Evolutionary conservation across 768 basidiomycete genomes (phyloP).

Genomic region (Trametes cinnabarina): DNA sequence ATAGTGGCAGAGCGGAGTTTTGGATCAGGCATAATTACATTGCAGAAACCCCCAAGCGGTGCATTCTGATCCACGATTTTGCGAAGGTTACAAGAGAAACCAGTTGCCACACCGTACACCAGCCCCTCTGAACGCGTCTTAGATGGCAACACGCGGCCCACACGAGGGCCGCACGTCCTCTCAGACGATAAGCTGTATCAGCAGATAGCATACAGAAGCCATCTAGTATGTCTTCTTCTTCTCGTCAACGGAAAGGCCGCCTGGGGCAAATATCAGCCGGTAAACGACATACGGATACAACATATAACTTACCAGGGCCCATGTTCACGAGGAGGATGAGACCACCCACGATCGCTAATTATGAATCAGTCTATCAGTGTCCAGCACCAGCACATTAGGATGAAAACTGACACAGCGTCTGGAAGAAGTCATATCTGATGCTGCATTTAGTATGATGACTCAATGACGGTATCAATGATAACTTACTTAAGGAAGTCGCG

Average conservation of each 20-base stretch:
- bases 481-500: conserved; percentile 96
- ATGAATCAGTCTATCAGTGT: neutral
- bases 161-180: neutral
- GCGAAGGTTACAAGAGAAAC: conserved; percentile 15
- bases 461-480: neutral
- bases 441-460: conserved; percentile 17
- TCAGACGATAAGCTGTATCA: neutral
- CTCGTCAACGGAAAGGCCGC: conserved; percentile 96
- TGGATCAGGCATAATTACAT: conserved; percentile 10
- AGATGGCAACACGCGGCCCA: neutral
- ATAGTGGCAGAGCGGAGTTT: no score
- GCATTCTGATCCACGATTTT: conserved; percentile 13
- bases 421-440: conserved; percentile 98
- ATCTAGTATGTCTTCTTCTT: conserved; percentile 91
- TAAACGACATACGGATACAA: neutral
- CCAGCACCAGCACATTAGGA: neutral
- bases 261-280: conserved; percentile 33
- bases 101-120: conserved; percentile 10
- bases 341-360: conserved; percentile 88
- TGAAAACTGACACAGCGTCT: conserved; percentile 67
- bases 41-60: conserved; percentile 10
- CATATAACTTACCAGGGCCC: conserved; percentile 73
- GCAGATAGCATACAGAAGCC: neutral
- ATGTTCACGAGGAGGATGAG: conserved; percentile 97
- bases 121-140: neutral